A percentile compares a stretch with the other conserved stretches of the same genome.
phyloP scores from a whole-genome alignment of 306 rosid species.

The Dalbergia cultrata region DNA sequence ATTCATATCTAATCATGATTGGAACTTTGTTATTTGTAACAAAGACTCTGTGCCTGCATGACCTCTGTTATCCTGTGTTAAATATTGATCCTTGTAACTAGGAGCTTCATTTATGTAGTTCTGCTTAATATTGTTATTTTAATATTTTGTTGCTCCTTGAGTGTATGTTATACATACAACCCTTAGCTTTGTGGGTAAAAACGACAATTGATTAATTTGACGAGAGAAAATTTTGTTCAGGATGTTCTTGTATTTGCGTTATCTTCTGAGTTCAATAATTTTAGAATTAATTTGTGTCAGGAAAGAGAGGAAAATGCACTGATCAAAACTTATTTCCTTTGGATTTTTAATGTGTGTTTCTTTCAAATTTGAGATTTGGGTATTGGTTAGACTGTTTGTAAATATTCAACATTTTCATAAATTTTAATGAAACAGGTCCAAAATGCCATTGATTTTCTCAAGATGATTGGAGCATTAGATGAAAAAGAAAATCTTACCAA shows the following conservation, averaged over 20 bases:
- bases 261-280: background rate
- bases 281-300: background rate
- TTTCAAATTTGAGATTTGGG: constrained; percentile 7
- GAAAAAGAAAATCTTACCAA: constrained; percentile 83
- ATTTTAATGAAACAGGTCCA: constrained; percentile 71
- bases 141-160: no score
- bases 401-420: constrained; percentile 34
- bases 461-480: constrained; percentile 92
- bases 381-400: constrained; percentile 23
- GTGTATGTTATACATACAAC: no score
- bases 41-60: background rate
- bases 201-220: no score
- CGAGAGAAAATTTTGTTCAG: no score
- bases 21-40: constrained; percentile 9
- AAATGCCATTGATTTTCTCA: constrained; percentile 93
- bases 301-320: background rate
- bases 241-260: no score
- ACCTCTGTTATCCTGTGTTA: background rate
- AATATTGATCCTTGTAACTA: constrained; percentile 15
- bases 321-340: background rate
- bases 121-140: background rate
- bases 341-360: background rate
- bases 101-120: constrained; percentile 29
- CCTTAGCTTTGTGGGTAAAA: no score
- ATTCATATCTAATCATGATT: background rate